Percentiles rank a stretch among this genome's conserved stretches.
These are phyloP conservation scores for Zizania palustris DNA, from an alignment of 202 grass and related monocot genomes.

Conservation along the genomic window DNA sequence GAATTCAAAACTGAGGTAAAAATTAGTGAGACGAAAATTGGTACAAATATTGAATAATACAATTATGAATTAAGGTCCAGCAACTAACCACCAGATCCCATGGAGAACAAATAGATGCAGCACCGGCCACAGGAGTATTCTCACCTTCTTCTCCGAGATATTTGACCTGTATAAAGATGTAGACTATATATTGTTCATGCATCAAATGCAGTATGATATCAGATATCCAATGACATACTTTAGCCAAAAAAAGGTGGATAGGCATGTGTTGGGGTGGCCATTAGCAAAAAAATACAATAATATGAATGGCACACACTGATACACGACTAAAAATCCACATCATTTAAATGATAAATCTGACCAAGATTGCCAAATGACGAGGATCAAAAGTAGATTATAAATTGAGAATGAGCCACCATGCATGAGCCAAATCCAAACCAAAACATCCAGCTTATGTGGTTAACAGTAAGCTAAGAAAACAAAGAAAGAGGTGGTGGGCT, in stretches of 20 bases:
- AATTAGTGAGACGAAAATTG: constrained; percentile 32
- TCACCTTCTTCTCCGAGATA: constrained; percentile 98
- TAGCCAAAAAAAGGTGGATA: background rate
- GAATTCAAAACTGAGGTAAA: constrained; percentile 20
- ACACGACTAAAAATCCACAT: background rate
- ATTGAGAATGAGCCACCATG: background rate
- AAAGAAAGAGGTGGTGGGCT: background rate
- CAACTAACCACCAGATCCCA: constrained; percentile 93
- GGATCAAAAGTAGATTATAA: constrained; percentile 19
- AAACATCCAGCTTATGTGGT: background rate
- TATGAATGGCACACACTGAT: background rate
- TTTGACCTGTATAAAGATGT: constrained; percentile 71
- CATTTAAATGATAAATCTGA: constrained; percentile 12
- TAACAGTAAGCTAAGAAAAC: constrained; percentile 34
- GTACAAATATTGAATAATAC: constrained; percentile 6
- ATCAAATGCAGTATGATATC: constrained; percentile 25
- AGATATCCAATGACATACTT: constrained; percentile 21
- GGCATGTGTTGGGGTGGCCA: background rate
- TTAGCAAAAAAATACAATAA: too few species aligned
- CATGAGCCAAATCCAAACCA: background rate
- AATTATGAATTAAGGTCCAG: constrained; percentile 20
- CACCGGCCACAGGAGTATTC: constrained; percentile 82
- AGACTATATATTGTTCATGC: constrained; percentile 40
- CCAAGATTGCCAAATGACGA: constrained; percentile 2
- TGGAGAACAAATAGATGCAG: constrained; percentile 88